phyloP scores from a whole-genome alignment of 164 flowering plant species.

The Stephania cephalantha region DNA sequence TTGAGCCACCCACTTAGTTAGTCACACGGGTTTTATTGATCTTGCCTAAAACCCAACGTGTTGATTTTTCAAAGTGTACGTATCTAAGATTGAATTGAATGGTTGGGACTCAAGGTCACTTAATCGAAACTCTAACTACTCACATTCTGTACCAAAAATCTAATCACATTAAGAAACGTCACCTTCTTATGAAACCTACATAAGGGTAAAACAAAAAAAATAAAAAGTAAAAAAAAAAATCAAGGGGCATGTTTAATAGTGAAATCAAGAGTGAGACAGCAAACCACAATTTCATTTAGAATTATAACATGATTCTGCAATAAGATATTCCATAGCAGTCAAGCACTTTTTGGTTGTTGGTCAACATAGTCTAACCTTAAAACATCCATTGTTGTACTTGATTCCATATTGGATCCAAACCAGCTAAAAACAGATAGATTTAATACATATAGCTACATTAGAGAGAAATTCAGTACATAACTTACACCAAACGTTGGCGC shows the following conservation, averaged over 20 bases:
- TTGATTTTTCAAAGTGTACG: too few species aligned
- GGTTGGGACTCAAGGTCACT: too few species aligned
- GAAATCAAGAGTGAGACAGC: neutral
- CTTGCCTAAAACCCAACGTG: too few species aligned
- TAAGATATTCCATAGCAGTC: neutral
- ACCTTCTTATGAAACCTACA: too few species aligned
- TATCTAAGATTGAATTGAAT: too few species aligned
- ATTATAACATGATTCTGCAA: neutral
- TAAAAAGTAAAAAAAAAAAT: neutral
- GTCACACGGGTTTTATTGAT: too few species aligned
- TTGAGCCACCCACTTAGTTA: too few species aligned
- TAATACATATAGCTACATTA: conserved; percentile 2
- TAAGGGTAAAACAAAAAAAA: too few species aligned
- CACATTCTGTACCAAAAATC: too few species aligned
- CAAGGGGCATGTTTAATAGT: neutral
- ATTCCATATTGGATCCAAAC: neutral
- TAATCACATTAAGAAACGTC: too few species aligned
- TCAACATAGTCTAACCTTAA: neutral
- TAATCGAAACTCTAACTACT: too few species aligned
- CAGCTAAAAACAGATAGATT: neutral
- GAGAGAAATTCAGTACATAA: conserved; percentile 3
- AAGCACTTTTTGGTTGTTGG: neutral
- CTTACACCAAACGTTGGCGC: conserved; percentile 51
- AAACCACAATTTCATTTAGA: neutral
- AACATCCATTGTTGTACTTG: neutral